Base-by-base conservation (phyloP, 2,329 filamentous ascomycete species). In the Microsporum ferrugineum region DNA sequence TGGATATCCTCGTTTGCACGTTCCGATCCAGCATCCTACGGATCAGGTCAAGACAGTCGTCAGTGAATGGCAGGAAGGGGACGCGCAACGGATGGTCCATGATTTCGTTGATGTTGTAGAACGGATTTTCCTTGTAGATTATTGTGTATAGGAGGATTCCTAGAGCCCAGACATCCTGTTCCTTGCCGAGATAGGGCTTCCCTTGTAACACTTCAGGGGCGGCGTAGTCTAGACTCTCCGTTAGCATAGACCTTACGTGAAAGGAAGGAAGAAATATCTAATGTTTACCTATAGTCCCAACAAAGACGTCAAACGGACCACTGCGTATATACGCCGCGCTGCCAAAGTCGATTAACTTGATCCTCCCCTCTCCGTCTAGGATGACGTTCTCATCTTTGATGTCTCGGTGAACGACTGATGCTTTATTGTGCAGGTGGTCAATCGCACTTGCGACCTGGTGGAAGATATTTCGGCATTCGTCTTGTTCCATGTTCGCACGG, bases 301-400 rank as follows among this genome's bases (percentile, higher is more conserved):
- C 94, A 77, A 99, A 99, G 12, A 99, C 94, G 73, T 97, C 91
- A 79, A 99, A 99, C 53, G 94, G 94, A 12, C 94, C 94, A 73
- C 88, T 96, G 78, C 95, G 96, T 79, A 97, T 95, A 73, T 99
- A 99, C 64, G 94, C 91, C 62, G 94, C 94, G 71, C 91, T 96
- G 63, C 94, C 94, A 76, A 99, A 99, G 74, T 99, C 94, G 67
- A 97, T 97, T 69, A 99, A 80, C 77, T 96, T 97, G 75, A 99
- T 95, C 67, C 88, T 87, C 31, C 92, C 91, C 71, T 97, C 91
- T 39, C 94, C 92, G 70, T 99, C 94, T 14, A 99, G 79, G 60
- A 99, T 88, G 34, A 99, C 89, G 68, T 99, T 99, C 76, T 99
- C 94, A 69, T 99, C 94, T 73, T 99, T 99, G 81, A 99, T 97